These are phyloP conservation scores for Geosiphon pyriformis DNA, from an alignment of 192 early-diverging fungal species.

Conservation along the genomic window DNA sequence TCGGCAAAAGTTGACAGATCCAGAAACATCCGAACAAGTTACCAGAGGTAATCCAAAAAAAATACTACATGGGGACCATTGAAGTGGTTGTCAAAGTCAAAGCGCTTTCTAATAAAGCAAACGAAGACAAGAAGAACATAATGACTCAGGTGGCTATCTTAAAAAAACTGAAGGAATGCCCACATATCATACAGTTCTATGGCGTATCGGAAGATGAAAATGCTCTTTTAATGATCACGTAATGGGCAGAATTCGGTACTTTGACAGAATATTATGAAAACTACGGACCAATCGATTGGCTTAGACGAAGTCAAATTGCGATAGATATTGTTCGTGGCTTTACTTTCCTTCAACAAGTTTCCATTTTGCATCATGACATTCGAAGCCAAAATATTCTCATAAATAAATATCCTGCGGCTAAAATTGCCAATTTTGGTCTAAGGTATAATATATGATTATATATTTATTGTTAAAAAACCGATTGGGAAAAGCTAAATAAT, in stretches of 20 bases:
- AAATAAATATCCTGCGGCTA: slow-evolving; percentile 2
- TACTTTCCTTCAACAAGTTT: slow-evolving; percentile 6
- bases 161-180: slow-evolving; percentile 16
- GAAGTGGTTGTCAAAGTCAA: slow-evolving; percentile 13
- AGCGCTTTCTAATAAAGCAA: neutral
- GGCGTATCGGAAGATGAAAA: slow-evolving; percentile 1
- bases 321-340: slow-evolving; percentile 18
- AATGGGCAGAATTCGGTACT: slow-evolving; percentile 21
- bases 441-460: too few relatives aligned
- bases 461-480: too few relatives aligned
- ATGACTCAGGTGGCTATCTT: slow-evolving; percentile 13
- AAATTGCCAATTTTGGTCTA: slow-evolving; percentile 2
- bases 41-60: neutral
- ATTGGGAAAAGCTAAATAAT: too few relatives aligned
- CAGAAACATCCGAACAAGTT: neutral
- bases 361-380: slow-evolving; percentile 19
- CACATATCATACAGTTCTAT: slow-evolving; percentile 16
- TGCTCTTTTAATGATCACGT: slow-evolving; percentile 11
- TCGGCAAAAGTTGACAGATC: neutral
- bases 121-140: slow-evolving; percentile 7
- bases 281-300: slow-evolving; percentile 9
- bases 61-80: neutral
- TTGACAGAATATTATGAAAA: slow-evolving; percentile 8
- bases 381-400: neutral
- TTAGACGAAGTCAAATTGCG: neutral